These are phyloP conservation scores for thale cress (Arabidopsis thaliana) DNA, from an alignment of 345 rosid species.

Conservation along the genomic window TAIR10.1 NC_003070.9:17764501-17765000, in stretches of 20 bases:
- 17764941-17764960: background rate
- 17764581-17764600: slow-evolving; percentile 52
- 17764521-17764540: slow-evolving; percentile 26
- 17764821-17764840: no score
- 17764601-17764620: slow-evolving; percentile 83
- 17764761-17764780: background rate
- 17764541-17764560: slow-evolving; percentile 35
- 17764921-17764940: background rate
- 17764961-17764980: background rate
- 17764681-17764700: background rate
- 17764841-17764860: background rate
- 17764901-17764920: background rate
- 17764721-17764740: background rate
- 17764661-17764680: slow-evolving; percentile 5
- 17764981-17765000: background rate
- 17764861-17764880: background rate
- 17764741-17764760: slow-evolving; percentile 15
- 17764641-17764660: slow-evolving; percentile 40
- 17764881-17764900: background rate
- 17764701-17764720: background rate
- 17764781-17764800: background rate
- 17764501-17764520: slow-evolving; percentile 37
- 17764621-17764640: slow-evolving; percentile 51
- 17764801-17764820: background rate
- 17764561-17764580: slow-evolving; percentile 45